Evolutionary conservation across 2,329 filamentous ascomycete genomes (phyloP), one percentile per base, ranked within the genome.

Genomic region (Anthostomella pinea): DNA sequence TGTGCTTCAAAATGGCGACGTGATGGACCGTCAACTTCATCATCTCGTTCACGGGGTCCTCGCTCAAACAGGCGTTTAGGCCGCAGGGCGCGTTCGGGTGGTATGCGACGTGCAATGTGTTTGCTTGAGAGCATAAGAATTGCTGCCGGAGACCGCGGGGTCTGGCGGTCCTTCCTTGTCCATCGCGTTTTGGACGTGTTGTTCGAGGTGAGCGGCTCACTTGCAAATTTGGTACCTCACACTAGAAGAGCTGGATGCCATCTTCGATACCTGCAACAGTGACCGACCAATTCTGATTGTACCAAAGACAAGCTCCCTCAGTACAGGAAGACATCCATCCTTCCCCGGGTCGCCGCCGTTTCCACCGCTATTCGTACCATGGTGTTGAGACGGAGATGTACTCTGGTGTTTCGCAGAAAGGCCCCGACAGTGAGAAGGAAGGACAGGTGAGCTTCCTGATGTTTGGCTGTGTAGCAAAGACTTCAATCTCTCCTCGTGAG

Each of bases 1-100:
- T 81, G 77, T 70, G 72, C 2, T 62, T 79, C 2, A 68, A 69
- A 1, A 72, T 68, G 1, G 67, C 69, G 0, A 72, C 68, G 11
- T 70, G 62, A 3, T 72, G 67, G 67, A 60, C 43, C 8, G 53
- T 56, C 31, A 47, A 49, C 37, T 40, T 39, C 27, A 34, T 46
- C 34, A 38, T 46, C 32, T 51, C 64, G 15, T 56, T 68, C 7
- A 72, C 68, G 6, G 73, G 67, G 62, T 65, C 68, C 5, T 59
- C 62, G 9, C 51, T 72, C 33, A 56, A 66, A 28, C 43, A 45
- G 4, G 58, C 63, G 1, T 66, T 67, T 40, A 63, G 57, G 22
- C 58, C 63, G 6, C 61, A 67, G 39, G 69, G 69, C 22, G 68
- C 66, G 3, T 73, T 73, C 40, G 57, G 60, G 14, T 69, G 63